Percentiles rank a stretch among this genome's conserved stretches.
Evolutionary conservation across 768 basidiomycete genomes (phyloP).

Genomic region (Rhizopogon vesiculosus): DNA sequence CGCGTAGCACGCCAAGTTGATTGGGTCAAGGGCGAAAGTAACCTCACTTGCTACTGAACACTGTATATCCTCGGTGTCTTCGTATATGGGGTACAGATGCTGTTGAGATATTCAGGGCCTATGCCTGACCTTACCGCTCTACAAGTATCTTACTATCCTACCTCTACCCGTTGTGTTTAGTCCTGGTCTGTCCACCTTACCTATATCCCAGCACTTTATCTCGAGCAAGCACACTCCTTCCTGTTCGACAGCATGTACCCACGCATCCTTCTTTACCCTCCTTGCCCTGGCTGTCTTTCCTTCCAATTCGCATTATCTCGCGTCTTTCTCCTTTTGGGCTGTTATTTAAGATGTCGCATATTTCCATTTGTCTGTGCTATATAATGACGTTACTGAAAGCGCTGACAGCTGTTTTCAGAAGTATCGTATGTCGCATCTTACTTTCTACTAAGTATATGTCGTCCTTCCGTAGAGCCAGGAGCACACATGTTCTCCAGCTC

Average conservation of each 20-base stretch:
- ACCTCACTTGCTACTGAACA: neutral
- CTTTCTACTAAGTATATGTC: too few species aligned
- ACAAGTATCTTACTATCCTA: slow-evolving; percentile 14
- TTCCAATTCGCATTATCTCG: slow-evolving; percentile 9
- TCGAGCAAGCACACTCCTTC: slow-evolving; percentile 19
- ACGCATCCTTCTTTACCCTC: slow-evolving; percentile 25
- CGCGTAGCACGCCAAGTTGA: neutral
- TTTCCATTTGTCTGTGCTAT: slow-evolving; percentile 34
- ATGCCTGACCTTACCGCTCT: slow-evolving; percentile 22
- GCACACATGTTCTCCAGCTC: too few species aligned
- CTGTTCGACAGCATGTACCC: slow-evolving; percentile 28
- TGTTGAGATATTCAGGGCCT: slow-evolving; percentile 16
- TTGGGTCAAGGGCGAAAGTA: slow-evolving; percentile 1
- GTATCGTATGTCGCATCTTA: neutral
- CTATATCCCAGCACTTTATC: slow-evolving; percentile 20
- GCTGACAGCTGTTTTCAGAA: neutral
- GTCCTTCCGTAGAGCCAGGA: neutral
- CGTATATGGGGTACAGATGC: neutral
- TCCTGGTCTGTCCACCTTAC: slow-evolving; percentile 24
- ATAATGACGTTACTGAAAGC: slow-evolving; percentile 32
- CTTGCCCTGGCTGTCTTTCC: slow-evolving; percentile 9
- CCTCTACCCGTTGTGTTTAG: slow-evolving; percentile 17
- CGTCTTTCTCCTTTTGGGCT: slow-evolving; percentile 19
- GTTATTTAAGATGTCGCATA: slow-evolving; percentile 31
- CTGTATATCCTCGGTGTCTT: neutral